Conservation (phyloP, 768 basidiomycete genomes). For the Phlebiopsis flavidoalba region DNA sequence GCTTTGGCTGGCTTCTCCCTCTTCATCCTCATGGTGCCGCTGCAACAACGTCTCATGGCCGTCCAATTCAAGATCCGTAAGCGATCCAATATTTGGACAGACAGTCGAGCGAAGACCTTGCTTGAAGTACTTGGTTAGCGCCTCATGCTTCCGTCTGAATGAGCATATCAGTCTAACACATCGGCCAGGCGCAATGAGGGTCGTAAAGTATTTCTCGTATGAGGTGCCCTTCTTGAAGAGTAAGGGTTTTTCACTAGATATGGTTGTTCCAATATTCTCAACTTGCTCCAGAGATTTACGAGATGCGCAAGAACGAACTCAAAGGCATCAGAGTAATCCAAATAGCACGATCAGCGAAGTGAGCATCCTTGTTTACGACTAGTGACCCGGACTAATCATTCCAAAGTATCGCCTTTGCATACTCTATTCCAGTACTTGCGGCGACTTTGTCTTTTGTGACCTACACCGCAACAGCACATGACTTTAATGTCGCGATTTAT, state of each 20-base stretch:
- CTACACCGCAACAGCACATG: slow-evolving; percentile 49
- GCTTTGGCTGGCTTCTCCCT: slow-evolving; percentile 67
- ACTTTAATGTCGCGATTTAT: slow-evolving; percentile 61
- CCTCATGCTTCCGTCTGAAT: neutral
- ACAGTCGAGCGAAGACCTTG: slow-evolving; percentile 57
- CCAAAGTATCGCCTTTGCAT: slow-evolving; percentile 46
- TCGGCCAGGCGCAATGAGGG: slow-evolving; percentile 48
- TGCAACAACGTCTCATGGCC: slow-evolving; percentile 62
- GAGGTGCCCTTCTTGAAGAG: slow-evolving; percentile 63
- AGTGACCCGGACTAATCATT: slow-evolving; percentile 11
- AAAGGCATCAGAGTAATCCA: slow-evolving; percentile 51
- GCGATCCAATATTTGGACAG: slow-evolving; percentile 56
- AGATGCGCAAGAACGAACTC: slow-evolving; percentile 50
- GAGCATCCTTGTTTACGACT: slow-evolving; percentile 15
- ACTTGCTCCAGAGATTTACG: slow-evolving; percentile 43
- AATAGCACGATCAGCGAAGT: slow-evolving; percentile 60
- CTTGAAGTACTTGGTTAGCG: slow-evolving; percentile 44
- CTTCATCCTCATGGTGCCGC: slow-evolving; percentile 55
- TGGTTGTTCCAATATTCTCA: neutral
- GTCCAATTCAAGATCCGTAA: slow-evolving; percentile 49
- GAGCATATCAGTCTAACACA: slow-evolving; percentile 10
- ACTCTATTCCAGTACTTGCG: slow-evolving; percentile 57
- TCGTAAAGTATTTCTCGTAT: slow-evolving; percentile 76
- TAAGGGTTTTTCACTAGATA: slow-evolving; percentile 24
- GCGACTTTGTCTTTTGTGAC: slow-evolving; percentile 64